phyloP scores from a whole-genome alignment of 192 early-diverging fungal species.

The Umbelopsis sp. region DNA sequence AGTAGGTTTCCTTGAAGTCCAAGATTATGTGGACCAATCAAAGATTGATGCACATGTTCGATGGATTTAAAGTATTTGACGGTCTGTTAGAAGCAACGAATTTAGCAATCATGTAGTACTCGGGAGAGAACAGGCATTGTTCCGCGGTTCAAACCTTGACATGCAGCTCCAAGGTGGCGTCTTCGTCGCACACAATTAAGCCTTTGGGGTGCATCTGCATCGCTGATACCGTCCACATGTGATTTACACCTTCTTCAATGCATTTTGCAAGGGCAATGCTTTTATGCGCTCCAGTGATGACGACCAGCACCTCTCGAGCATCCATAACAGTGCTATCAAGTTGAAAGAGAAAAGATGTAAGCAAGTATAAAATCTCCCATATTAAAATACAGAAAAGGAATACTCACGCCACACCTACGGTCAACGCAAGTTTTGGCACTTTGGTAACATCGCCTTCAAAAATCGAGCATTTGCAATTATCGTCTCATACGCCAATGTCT shows the following conservation, averaged over 20 bases:
- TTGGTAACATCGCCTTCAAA: conserved; percentile 82
- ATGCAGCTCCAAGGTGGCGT: conserved; percentile 84
- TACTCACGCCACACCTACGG: conserved; percentile 79
- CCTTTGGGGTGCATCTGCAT: conserved; percentile 84
- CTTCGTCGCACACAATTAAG: conserved; percentile 87
- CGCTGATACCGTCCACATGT: conserved; percentile 89
- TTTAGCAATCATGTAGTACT: not conserved
- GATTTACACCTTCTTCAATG: conserved; percentile 72
- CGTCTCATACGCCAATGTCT: conserved; percentile 88
- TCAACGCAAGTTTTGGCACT: conserved; percentile 86
- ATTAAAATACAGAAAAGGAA: too few relatives aligned
- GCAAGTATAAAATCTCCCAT: too few relatives aligned
- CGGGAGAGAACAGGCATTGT: not conserved
- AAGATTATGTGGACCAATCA: conserved; percentile 74
- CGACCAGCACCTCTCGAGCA: conserved; percentile 79
- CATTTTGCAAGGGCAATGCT: conserved; percentile 39
- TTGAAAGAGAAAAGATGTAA: not conserved
- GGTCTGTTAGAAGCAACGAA: conserved; percentile 59
- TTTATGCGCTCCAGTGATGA: conserved; percentile 88
- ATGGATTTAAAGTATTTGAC: conserved; percentile 89
- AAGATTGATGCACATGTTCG: conserved; percentile 77
- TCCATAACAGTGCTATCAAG: conserved; percentile 79
- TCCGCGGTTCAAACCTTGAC: conserved; percentile 60
- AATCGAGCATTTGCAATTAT: conserved; percentile 88
- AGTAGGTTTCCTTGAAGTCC: conserved; percentile 63